These are phyloP conservation scores for Colletotrichum sp. DNA, from an alignment of 2,329 filamentous ascomycete species.

Conservation along the genomic window DNA sequence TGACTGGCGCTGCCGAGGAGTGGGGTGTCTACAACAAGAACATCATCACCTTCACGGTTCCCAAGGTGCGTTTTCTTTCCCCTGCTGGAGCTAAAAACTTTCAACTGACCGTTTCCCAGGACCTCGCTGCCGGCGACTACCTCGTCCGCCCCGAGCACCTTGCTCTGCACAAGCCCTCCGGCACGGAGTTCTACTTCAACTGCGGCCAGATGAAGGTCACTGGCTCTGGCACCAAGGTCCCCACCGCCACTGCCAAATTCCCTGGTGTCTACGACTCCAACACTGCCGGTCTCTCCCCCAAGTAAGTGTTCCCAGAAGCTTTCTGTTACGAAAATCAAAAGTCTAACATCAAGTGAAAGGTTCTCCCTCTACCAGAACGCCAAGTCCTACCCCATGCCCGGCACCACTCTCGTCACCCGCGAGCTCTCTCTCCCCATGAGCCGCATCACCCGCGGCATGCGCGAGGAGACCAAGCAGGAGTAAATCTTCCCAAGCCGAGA, in stretches of 20 bases:
- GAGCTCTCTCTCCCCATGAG: not conserved
- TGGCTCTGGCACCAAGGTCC: constrained; percentile 39
- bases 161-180: constrained; percentile 42
- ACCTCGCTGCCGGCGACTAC: constrained; percentile 41
- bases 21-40: not conserved
- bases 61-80: not conserved
- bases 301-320: not conserved
- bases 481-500: no score
- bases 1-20: not conserved
- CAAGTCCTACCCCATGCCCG: not conserved
- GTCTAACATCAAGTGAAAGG: not conserved
- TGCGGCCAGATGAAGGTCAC: constrained; percentile 46
- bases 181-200: constrained; percentile 43
- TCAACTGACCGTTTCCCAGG: constrained; percentile 36
- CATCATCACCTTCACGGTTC: not conserved
- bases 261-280: constrained; percentile 35
- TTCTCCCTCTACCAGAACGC: not conserved
- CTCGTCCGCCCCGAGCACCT: constrained; percentile 48
- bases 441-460: not conserved
- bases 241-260: constrained; percentile 41
- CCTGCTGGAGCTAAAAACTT: not conserved
- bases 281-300: not conserved
- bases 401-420: not conserved
- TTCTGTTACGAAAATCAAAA: no score
- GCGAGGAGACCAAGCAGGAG: not conserved